Evolutionary conservation across 768 basidiomycete genomes (phyloP).

Genomic region (Lactifluus rugatus): DNA sequence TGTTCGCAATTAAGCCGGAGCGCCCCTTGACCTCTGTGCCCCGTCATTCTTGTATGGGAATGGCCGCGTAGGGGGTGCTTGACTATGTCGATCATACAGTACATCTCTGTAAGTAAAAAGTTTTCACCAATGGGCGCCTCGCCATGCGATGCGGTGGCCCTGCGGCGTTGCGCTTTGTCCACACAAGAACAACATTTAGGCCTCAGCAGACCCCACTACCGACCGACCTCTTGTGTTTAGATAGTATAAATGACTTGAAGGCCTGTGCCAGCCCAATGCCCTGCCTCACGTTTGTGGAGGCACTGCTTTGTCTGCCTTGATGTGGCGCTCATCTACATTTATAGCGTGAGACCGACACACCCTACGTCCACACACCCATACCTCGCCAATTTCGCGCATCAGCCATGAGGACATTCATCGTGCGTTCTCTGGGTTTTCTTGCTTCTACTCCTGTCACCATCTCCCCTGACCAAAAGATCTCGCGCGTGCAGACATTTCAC

Average conservation of each 20-base stretch:
- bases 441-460: neutral
- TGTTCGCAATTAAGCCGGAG: slow-evolving; percentile 80
- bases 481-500: neutral
- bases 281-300: neutral
- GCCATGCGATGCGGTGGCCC: neutral
- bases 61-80: slow-evolving; percentile 49
- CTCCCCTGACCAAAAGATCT: neutral
- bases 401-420: slow-evolving; percentile 5
- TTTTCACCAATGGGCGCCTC: neutral
- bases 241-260: neutral
- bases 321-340: neutral
- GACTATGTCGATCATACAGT: slow-evolving; percentile 67
- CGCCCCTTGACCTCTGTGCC: slow-evolving; percentile 36
- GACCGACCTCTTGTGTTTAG: neutral
- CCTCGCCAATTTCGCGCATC: neutral
- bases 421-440: neutral
- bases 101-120: slow-evolving; percentile 23
- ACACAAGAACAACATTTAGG: neutral
- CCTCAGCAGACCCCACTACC: neutral
- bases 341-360: neutral
- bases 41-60: slow-evolving; percentile 26
- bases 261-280: neutral
- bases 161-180: neutral
- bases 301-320: neutral
- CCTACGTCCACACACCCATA: neutral